Evolutionary conservation across 2,329 filamentous ascomycete species (phyloP).

Genomic region (Stenocarpella maydis): DNA sequence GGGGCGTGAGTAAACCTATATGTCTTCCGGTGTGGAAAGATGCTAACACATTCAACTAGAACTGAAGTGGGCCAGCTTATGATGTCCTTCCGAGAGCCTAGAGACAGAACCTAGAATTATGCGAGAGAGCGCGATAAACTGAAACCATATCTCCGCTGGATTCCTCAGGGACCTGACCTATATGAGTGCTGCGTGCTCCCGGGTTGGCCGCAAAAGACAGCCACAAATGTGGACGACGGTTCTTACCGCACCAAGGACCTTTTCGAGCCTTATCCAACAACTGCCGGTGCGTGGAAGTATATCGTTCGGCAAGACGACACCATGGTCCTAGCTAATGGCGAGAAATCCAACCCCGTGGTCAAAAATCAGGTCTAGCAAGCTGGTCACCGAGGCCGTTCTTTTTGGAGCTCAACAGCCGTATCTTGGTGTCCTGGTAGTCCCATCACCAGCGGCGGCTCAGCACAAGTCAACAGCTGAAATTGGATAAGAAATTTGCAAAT

Average conservation of each 20-base stretch:
- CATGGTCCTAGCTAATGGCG: slow-evolving; percentile 49
- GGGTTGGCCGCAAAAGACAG: slow-evolving; percentile 48
- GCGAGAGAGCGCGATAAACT: slow-evolving; percentile 56
- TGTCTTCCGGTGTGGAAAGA: neutral
- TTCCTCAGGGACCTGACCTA: slow-evolving; percentile 44
- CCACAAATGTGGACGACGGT: slow-evolving; percentile 43
- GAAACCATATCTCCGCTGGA: slow-evolving; percentile 46
- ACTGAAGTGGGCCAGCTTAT: slow-evolving; percentile 70
- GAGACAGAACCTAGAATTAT: slow-evolving; percentile 69
- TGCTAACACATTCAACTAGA: slow-evolving; percentile 10
- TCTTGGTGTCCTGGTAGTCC: slow-evolving; percentile 61
- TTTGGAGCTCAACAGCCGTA: slow-evolving; percentile 58
- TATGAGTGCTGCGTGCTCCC: slow-evolving; percentile 50
- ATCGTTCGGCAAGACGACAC: slow-evolving; percentile 54
- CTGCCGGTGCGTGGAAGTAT: slow-evolving; percentile 54
- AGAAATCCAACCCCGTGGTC: slow-evolving; percentile 36
- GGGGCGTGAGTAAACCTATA: slow-evolving; percentile 54
- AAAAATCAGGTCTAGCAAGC: slow-evolving; percentile 55
- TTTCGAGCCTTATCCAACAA: slow-evolving; percentile 52
- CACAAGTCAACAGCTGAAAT: slow-evolving; percentile 40
- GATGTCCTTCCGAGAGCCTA: slow-evolving; percentile 62
- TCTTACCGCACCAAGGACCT: slow-evolving; percentile 49
- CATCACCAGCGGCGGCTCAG: slow-evolving; percentile 35
- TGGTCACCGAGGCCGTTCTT: slow-evolving; percentile 60
- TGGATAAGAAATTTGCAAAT: rapidly evolving